Percentiles rank a stretch among this genome's conserved stretches.
Evolutionary conservation across 306 rosid species (phyloP).

Genomic region (Trifolium subterraneum): DNA sequence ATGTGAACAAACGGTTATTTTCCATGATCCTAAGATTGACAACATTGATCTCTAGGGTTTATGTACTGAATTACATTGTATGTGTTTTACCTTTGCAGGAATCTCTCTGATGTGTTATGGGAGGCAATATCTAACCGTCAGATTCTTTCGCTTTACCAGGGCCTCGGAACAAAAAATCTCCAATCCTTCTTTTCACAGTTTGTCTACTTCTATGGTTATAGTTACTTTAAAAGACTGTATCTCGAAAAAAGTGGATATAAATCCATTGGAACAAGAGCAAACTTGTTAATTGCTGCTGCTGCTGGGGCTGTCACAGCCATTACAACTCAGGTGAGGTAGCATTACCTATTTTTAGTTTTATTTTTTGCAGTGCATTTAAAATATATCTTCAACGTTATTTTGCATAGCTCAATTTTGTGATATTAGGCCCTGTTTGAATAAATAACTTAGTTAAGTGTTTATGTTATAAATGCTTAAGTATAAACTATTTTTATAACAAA

Average conservation of each 20-base stretch:
- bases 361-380: background rate
- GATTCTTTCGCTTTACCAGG: conserved; percentile 92
- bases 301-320: conserved; percentile 98
- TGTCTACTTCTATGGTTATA: conserved; percentile 93
- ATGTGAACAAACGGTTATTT: background rate
- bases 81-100: conserved; percentile 61
- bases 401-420: conserved; percentile 3
- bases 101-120: conserved; percentile 86
- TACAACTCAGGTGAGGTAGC: conserved; percentile 79
- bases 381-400: background rate
- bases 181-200: conserved; percentile 95
- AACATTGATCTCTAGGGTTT: conserved; percentile 1
- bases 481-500: no score
- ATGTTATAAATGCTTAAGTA: no score
- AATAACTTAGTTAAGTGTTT: no score
- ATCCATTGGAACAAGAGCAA: conserved; percentile 81
- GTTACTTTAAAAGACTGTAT: conserved; percentile 91
- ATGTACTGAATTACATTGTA: conserved; percentile 21
- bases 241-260: conserved; percentile 74
- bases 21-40: background rate
- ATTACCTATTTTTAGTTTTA: conserved; percentile 16
- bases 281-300: conserved; percentile 90
- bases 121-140: conserved; percentile 81
- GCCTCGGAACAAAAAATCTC: conserved; percentile 89
- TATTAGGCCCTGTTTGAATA: no score